A percentile compares a stretch with the other conserved stretches of the same genome.
These are phyloP conservation scores for Ceratocystis harringtonii DNA, from an alignment of 2,329 filamentous ascomycete species.

Conservation along the genomic window DNA sequence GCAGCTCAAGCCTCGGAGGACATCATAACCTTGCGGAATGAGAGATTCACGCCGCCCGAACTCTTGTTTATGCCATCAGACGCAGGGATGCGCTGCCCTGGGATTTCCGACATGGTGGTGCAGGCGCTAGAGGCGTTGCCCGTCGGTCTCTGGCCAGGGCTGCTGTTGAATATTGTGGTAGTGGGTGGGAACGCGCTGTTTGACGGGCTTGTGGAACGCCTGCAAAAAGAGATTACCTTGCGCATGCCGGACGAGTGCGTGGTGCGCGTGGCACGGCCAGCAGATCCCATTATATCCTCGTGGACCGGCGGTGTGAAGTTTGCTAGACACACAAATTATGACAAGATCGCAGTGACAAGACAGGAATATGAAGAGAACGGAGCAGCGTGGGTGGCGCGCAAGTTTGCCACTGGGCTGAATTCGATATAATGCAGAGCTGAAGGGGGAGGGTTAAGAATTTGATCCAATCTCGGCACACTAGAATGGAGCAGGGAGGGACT, in stretches of 20 bases:
- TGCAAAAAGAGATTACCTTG: conserved; percentile 60
- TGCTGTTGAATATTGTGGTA: conserved; percentile 75
- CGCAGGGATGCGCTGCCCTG: conserved; percentile 69
- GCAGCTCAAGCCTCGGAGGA: conserved; percentile 47
- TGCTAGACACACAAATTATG: conserved; percentile 52
- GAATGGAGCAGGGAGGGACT: not conserved
- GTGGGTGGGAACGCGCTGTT: conserved; percentile 76
- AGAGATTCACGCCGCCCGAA: conserved; percentile 81
- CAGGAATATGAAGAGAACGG: conserved; percentile 85
- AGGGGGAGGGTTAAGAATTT: too few relatives aligned
- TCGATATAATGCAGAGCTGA: conserved; percentile 1
- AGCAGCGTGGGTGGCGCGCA: conserved; percentile 55
- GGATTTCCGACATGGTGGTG: conserved; percentile 67
- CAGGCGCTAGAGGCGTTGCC: conserved; percentile 63
- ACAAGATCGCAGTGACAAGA: conserved; percentile 61
- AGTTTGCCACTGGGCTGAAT: conserved; percentile 35
- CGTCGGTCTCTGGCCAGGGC: conserved; percentile 65
- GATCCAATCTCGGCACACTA: not conserved
- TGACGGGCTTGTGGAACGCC: conserved; percentile 63
- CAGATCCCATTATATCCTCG: conserved; percentile 61
- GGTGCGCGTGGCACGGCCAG: conserved; percentile 55
- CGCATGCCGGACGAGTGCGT: conserved; percentile 62
- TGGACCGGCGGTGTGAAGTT: conserved; percentile 77
- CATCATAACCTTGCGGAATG: conserved; percentile 73
- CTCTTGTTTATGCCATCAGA: conserved; percentile 76